Base-by-base conservation (phyloP, 2,329 filamentous ascomycete genomes). In the Xylaria arbuscula region DNA sequence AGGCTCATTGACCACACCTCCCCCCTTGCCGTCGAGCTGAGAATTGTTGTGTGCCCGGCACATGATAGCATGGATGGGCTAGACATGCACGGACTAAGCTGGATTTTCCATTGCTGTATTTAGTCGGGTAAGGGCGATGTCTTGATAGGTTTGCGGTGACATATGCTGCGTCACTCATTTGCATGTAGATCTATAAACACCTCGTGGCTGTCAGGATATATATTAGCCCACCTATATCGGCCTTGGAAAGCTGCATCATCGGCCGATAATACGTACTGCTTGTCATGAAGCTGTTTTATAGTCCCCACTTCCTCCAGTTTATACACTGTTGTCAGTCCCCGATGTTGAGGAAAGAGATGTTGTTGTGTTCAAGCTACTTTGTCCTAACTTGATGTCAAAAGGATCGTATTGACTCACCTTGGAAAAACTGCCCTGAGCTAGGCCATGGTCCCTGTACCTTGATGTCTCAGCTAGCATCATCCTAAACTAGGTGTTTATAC, bases 101-200 rank as follows among this genome's bases (percentile, higher is more conserved):
- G 54, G 38, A 53, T 8, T 34, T 45, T 59, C 15, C 15, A 64
- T 19, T 11, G n/a, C 32, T 11, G 47, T 55, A 40, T 34, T n/a
- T 7, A n/a, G 34, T 36, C 36, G 34, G 54, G 55, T 7, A 17
- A n/a, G 17, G 19, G 22, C 28, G 45, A 8, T 32, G 13, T 11
- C 22, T n/a, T n/a, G 38, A 57, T 57, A 57, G 38, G 38, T 38
- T 28, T n/a, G 51, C 32, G 28, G 51, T 54, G 51, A 54, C 51
- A 54, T 24, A 57, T 47, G 22, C 13, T 32, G 55, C 3, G 38
- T 22, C 6, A 57, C 19, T 45, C 51, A 54, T 24, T 28, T 19
- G 17, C 57, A 50, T 48, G 32, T 32, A 50, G 24, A 38, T 32
- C 57, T 17, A n/a, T 28, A 19, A 32, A 60, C 40, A 36, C 8